These are phyloP conservation scores for Trebouxia sp. DNA, from an alignment of 139 green algal species.

Conservation along the genomic window DNA sequence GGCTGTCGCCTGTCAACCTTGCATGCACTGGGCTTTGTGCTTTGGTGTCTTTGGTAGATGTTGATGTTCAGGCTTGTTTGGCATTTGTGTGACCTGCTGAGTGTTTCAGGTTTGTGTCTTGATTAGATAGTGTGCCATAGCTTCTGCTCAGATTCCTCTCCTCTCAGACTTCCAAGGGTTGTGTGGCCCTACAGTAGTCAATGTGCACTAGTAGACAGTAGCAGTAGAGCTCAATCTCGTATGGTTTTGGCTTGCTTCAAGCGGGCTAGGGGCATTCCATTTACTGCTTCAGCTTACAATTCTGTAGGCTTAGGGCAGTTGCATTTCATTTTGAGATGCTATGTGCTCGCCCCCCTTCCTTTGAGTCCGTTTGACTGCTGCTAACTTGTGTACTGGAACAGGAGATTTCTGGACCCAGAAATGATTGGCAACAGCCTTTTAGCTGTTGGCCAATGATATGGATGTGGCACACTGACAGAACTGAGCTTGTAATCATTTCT, in stretches of 20 bases:
- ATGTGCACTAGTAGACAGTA: slow-evolving; percentile 14
- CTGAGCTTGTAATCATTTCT: too few relatives aligned
- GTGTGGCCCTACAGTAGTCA: slow-evolving; percentile 20
- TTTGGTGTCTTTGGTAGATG: slow-evolving; percentile 12
- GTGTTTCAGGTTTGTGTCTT: slow-evolving; percentile 15
- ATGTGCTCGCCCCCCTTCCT: not conserved
- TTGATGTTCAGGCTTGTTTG: not conserved
- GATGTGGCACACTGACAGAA: slow-evolving; percentile 18
- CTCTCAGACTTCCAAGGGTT: not conserved
- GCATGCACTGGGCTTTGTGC: slow-evolving; percentile 1
- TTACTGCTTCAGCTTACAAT: slow-evolving; percentile 3
- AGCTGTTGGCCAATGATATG: not conserved
- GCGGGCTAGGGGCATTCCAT: slow-evolving; percentile 18
- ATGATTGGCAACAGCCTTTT: not conserved
- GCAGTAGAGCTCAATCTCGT: slow-evolving; percentile 20
- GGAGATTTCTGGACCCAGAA: slow-evolving; percentile 6
- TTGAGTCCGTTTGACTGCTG: slow-evolving; percentile 17
- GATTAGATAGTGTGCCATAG: slow-evolving; percentile 24
- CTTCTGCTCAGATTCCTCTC: slow-evolving; percentile 19
- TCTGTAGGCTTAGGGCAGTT: slow-evolving; percentile 19
- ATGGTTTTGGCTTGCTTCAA: slow-evolving; percentile 25
- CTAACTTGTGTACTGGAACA: slow-evolving; percentile 21
- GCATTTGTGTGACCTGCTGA: not conserved
- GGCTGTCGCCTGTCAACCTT: not conserved
- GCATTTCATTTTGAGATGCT: slow-evolving; percentile 25